Conservation (phyloP, 1,139 yeast species). For the Geotrichum citri-aurantii region DNA sequence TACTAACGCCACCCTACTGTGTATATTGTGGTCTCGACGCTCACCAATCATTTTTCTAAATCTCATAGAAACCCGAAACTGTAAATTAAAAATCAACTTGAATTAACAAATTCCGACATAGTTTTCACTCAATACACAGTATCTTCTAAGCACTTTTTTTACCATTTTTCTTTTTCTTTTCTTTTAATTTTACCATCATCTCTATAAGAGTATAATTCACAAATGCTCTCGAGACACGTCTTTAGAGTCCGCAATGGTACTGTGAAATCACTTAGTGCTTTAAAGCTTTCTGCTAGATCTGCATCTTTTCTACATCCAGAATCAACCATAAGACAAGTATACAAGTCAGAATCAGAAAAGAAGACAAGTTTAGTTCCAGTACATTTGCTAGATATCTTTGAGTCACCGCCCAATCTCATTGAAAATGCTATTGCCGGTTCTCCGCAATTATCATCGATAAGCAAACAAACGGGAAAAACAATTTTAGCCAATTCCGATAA, state of each 20-base stretch:
- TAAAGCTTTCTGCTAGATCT: conserved; percentile 1
- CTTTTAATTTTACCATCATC: neutral
- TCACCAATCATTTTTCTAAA: conserved; percentile 5
- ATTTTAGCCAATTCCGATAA: conserved; percentile 12
- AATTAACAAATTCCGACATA: neutral
- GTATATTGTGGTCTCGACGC: conserved; percentile 1
- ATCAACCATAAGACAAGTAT: neutral
- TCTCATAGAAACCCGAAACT: neutral
- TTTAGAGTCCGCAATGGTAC: conserved; percentile 6
- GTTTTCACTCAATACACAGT: neutral
- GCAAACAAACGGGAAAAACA: neutral
- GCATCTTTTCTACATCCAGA: conserved; percentile 7
- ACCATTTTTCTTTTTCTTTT: neutral
- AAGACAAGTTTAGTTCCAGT: conserved; percentile 1
- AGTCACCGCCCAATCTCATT: neutral
- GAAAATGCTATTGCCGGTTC: neutral
- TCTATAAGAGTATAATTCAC: neutral
- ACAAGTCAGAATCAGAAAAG: neutral
- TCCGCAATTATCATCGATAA: neutral
- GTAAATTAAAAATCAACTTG: neutral
- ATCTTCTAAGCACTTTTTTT: neutral
- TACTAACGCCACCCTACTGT: neutral
- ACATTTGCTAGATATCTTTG: conserved; percentile 1
- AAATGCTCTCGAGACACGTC: conserved; percentile 12
- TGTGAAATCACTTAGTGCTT: neutral